A percentile compares a stretch with the other conserved stretches of the same genome.
Conservation (phyloP, 2,329 filamentous ascomycete species). For the Penicillium sp. region DNA sequence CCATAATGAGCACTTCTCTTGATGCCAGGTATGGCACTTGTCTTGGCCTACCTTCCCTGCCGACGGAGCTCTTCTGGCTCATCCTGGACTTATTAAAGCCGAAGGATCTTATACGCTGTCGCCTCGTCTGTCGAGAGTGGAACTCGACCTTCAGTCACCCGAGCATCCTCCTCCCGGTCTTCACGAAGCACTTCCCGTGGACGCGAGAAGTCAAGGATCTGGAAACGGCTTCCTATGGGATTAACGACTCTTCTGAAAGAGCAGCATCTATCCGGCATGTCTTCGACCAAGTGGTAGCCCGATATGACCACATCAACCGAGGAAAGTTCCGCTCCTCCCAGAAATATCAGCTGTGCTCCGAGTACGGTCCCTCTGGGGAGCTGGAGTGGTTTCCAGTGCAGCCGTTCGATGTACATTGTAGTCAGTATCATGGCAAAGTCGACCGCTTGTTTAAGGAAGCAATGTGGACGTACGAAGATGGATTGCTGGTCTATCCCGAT, state of each 20-base stretch:
- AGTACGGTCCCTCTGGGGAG: conserved; percentile 36
- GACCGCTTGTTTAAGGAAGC: conserved; percentile 41
- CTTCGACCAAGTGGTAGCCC: conserved; percentile 54
- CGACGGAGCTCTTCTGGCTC: conserved; percentile 61
- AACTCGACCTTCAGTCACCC: conserved; percentile 53
- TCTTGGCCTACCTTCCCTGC: conserved; percentile 43
- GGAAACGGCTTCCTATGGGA: conserved; percentile 1
- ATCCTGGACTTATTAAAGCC: conserved; percentile 54
- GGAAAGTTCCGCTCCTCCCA: conserved; percentile 52
- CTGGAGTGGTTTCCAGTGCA: conserved; percentile 44
- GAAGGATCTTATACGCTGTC: conserved; percentile 54
- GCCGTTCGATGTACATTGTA: conserved; percentile 45
- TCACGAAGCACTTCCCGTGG: conserved; percentile 56
- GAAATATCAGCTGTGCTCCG: conserved; percentile 47
- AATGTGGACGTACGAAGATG: conserved; percentile 61
- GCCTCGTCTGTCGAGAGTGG: conserved; percentile 55
- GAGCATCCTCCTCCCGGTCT: conserved; percentile 49
- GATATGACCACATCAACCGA: conserved; percentile 56
- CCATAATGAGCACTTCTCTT: conserved; percentile 11
- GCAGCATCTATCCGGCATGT: conserved; percentile 25
- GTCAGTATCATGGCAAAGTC: conserved; percentile 32
- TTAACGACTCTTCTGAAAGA: neutral
- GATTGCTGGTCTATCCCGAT: conserved; percentile 57
- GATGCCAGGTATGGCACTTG: conserved; percentile 3
- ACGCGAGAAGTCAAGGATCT: conserved; percentile 55